These are phyloP conservation scores for Oryza officinalis DNA, from an alignment of 176 grass and related monocot species.

Conservation along the genomic window DNA sequence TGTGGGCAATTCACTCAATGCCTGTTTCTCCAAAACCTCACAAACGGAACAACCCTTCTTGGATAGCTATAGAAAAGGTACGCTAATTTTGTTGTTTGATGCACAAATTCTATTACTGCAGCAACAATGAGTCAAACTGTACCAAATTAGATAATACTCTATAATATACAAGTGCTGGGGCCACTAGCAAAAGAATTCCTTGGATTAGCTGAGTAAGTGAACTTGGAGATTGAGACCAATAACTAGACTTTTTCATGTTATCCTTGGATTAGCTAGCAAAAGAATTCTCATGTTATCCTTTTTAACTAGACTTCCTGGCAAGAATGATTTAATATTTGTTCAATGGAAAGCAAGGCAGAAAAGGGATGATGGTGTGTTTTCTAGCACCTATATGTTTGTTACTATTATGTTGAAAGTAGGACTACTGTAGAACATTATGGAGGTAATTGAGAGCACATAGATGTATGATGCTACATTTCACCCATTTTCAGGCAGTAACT, in stretches of 20 bases:
- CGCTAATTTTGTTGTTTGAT: not conserved
- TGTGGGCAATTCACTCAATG: constrained; percentile 80
- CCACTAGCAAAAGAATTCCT: not conserved
- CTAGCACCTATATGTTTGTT: not conserved
- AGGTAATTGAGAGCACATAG: not conserved
- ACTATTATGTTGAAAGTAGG: not conserved
- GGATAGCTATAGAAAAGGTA: constrained; percentile 91
- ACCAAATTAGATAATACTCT: not conserved
- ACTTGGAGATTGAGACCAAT: not conserved
- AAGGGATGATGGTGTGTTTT: not conserved
- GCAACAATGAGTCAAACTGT: not conserved
- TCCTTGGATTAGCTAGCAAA: too few species aligned
- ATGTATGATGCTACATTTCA: not conserved
- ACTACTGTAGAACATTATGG: not conserved
- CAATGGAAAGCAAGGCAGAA: not conserved
- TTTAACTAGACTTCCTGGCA: constrained; percentile 6
- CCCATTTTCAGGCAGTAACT: not conserved
- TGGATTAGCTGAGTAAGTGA: not conserved
- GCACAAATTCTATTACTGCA: constrained; percentile 11
- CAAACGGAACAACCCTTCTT: constrained; percentile 85
- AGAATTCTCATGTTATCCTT: not conserved
- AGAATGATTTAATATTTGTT: constrained; percentile 10
- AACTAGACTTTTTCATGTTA: not conserved
- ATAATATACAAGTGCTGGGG: not conserved
- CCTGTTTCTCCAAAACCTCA: constrained; percentile 91